A percentile compares a stretch with the other conserved stretches of the same genome.
Evolutionary conservation across 2,329 filamentous ascomycete species (phyloP).

Genomic region (Fusarium citri): DNA sequence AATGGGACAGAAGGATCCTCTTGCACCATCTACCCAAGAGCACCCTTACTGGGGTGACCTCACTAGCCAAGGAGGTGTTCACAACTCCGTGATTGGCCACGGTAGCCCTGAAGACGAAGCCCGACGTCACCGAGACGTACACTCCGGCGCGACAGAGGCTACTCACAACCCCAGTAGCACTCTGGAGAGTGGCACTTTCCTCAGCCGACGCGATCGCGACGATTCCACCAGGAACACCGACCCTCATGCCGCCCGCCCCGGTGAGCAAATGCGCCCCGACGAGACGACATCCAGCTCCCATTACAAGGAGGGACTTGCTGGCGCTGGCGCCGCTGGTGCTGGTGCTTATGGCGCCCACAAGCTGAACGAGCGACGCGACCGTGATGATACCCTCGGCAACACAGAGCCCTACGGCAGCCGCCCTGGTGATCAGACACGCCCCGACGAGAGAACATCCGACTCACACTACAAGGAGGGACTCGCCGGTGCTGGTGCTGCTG

Average conservation of each 20-base stretch:
- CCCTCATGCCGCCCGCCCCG: conserved; percentile 2
- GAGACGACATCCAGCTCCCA: conserved; percentile 9
- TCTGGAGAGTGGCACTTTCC: conserved; percentile 8
- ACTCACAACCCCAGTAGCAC: neutral
- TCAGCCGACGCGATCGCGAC: neutral
- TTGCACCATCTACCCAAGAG: conserved; percentile 13
- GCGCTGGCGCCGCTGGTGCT: neutral
- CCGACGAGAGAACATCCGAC: neutral
- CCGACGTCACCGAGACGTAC: conserved; percentile 9
- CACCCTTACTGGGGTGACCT: conserved; percentile 41
- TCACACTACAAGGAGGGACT: conserved; percentile 24
- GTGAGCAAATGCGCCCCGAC: neutral
- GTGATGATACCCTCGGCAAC: neutral
- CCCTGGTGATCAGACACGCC: neutral
- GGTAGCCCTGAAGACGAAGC: conserved; percentile 27
- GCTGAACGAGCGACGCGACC: conserved; percentile 6
- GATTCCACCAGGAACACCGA: neutral
- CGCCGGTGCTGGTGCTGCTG: conserved; percentile 1
- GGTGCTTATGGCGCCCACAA: conserved; percentile 19
- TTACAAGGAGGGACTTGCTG: conserved; percentile 17
- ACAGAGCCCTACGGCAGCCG: conserved; percentile 10
- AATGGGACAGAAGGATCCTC: neutral
- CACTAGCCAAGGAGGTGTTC: conserved; percentile 12
- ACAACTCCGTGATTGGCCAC: conserved; percentile 25
- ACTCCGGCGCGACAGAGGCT: neutral